Percentiles rank a stretch among this genome's conserved stretches.
phyloP scores from a whole-genome alignment of 2,329 filamentous ascomycete genomes.

The Tolypocladium paradoxum region DNA sequence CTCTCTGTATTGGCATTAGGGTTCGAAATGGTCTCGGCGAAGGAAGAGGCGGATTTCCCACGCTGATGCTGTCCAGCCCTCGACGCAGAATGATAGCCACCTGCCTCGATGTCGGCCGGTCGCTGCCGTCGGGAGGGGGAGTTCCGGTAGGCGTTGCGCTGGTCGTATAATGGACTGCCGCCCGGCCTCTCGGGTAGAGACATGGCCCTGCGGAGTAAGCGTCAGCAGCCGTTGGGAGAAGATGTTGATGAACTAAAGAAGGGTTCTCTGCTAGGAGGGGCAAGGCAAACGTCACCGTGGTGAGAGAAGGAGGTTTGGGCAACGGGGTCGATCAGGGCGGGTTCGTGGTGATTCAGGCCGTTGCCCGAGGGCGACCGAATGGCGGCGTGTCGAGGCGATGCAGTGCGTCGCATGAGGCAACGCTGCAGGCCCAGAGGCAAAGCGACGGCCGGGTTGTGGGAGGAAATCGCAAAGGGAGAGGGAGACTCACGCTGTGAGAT shows the following conservation, averaged over 20 bases:
- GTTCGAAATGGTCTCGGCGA: slow-evolving; percentile 44
- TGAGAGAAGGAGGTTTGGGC: not conserved
- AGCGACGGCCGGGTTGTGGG: not conserved
- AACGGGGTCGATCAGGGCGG: not conserved
- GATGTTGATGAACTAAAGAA: not conserved
- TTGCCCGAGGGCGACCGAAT: not conserved
- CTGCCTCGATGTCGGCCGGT: slow-evolving; percentile 61
- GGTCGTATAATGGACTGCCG: slow-evolving; percentile 48
- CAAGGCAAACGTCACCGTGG: not conserved
- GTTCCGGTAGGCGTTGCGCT: slow-evolving; percentile 54
- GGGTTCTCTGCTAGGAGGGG: not conserved
- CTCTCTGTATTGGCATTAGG: slow-evolving; percentile 46
- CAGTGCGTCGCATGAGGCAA: not conserved
- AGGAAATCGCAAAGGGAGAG: not conserved
- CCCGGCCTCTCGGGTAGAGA: slow-evolving; percentile 56
- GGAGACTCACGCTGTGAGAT: not conserved
- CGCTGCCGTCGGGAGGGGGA: slow-evolving; percentile 55
- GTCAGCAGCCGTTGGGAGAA: slow-evolving; percentile 9
- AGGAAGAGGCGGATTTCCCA: slow-evolving; percentile 46
- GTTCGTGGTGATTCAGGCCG: not conserved
- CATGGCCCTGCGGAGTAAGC: slow-evolving; percentile 34
- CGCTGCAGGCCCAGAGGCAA: not conserved
- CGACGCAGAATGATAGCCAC: slow-evolving; percentile 34
- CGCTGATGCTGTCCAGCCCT: slow-evolving; percentile 37
- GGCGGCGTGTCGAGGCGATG: not conserved